Evolutionary conservation across 768 basidiomycete genomes (phyloP), one percentile per base, ranked within the genome.

Genomic region (Suillus clintonianus): DNA sequence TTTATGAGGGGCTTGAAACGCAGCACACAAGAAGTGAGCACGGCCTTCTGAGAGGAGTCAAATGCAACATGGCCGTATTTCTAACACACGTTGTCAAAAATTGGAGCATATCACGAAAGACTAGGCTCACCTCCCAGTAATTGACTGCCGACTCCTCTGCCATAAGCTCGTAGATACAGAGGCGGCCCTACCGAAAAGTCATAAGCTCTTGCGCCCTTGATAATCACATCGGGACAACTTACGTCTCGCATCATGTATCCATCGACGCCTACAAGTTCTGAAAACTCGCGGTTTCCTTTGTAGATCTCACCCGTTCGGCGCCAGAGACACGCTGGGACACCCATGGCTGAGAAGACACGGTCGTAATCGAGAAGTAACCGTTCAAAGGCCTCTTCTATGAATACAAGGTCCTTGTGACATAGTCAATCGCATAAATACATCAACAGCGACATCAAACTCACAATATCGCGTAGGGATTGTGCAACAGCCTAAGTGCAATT

Each of bases 101-200:
- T 36, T 14, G 61, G 3, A 24, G 22, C 14, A 27, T 9, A 11
- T 13, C 39, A 47, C 27, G 14, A 54, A 1, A n/a, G 17, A 36
- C n/a, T 32, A 30, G 24, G 69, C 84, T 47, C 41, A 91, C 94
- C 88, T 99, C 96, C 94, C 95, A 98, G 71, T 97, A 98, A 73
- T 96, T 95, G 47, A 97, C 95, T 3, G 95, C 95, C 1, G 89
- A 91, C 73, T 97, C 95, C 76, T 99, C 97, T 1, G 95, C 91
- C 96, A 99, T 97, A 55, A 99, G 85, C 75, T 99, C 97, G 77
- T 97, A 99, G 62, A 99, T 97, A 71, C 95, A 97, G 27, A 97
- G 77, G 42, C 94, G 90, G 4, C 97, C 97, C 83, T 94, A 72
- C 15, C 67, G 50, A 37, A 13, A 45, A 5, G 5, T 41, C 36